A percentile compares a stretch with the other conserved stretches of the same genome.
Evolutionary conservation across 192 early-diverging fungal genomes (phyloP).

Genomic region (Spizellomyces punctatus): DNA sequence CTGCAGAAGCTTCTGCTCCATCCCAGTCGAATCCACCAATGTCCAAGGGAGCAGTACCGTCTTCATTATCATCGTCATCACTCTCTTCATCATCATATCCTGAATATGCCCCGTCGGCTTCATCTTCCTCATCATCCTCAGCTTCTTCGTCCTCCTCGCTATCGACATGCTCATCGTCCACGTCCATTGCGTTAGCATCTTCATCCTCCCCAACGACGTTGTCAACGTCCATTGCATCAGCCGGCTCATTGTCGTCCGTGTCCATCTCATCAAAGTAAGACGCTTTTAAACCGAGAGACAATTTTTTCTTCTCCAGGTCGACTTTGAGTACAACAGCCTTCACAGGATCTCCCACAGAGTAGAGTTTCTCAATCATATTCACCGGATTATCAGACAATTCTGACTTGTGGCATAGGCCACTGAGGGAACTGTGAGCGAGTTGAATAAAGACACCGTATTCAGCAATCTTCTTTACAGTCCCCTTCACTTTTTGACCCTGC

Average conservation of each 20-base stretch:
- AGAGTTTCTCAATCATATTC: conserved; percentile 71
- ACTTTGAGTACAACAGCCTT: conserved; percentile 79
- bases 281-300: conserved; percentile 81
- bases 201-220: conserved; percentile 48
- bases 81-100: conserved; percentile 31
- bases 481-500: conserved; percentile 77
- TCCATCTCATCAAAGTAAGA: conserved; percentile 74
- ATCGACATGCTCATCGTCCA: conserved; percentile 50
- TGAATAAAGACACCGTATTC: conserved; percentile 82
- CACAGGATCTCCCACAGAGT: conserved; percentile 81
- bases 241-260: conserved; percentile 46
- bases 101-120: conserved; percentile 46
- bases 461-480: conserved; percentile 72
- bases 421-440: conserved; percentile 72
- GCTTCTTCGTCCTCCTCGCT: conserved; percentile 40
- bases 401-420: conserved; percentile 83
- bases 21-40: conserved; percentile 55
- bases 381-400: conserved; percentile 80
- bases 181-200: conserved; percentile 32
- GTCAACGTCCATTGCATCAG: conserved; percentile 51
- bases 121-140: conserved; percentile 43
- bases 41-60: conserved; percentile 30
- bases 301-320: conserved; percentile 64
- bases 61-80: conserved; percentile 35
- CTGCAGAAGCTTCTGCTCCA: conserved; percentile 43